Conservation (phyloP, 2,329 filamentous ascomycete genomes). For the Penicillium sp. region DNA sequence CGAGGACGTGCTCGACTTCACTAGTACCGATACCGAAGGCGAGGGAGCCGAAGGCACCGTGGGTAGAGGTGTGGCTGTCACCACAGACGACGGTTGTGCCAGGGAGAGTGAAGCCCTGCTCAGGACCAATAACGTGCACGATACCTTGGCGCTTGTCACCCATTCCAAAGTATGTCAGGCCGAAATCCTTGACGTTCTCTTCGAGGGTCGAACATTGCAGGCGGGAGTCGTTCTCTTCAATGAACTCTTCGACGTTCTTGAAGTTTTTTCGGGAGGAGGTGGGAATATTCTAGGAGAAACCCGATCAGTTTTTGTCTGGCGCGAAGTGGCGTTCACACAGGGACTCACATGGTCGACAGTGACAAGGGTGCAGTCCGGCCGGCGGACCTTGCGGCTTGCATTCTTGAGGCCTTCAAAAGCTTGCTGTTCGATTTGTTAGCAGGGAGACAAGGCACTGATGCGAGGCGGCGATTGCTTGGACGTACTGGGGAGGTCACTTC, state of each 20-base stretch:
- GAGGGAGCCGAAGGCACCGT: constrained; percentile 92
- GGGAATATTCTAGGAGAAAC: constrained; percentile 75
- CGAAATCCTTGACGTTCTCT: constrained; percentile 96
- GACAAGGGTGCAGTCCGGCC: constrained; percentile 94
- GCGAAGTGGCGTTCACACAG: not conserved
- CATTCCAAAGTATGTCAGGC: constrained; percentile 95
- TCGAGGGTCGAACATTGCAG: constrained; percentile 95
- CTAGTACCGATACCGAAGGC: constrained; percentile 98
- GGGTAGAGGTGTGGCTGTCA: constrained; percentile 97
- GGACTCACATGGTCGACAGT: constrained; percentile 92
- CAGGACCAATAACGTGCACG: constrained; percentile 96
- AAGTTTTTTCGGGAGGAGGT: constrained; percentile 88
- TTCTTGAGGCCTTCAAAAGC: constrained; percentile 95
- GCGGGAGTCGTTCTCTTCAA: constrained; percentile 91
- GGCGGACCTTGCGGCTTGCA: constrained; percentile 82
- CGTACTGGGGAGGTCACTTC: constrained; percentile 95
- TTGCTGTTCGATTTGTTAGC: constrained; percentile 63
- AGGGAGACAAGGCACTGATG: constrained; percentile 9
- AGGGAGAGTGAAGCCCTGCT: constrained; percentile 97
- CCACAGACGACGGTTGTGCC: constrained; percentile 97
- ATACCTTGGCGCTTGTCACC: constrained; percentile 97
- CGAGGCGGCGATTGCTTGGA: constrained; percentile 25
- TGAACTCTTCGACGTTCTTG: constrained; percentile 92
- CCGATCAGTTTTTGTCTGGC: constrained; percentile 19
- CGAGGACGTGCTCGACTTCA: constrained; percentile 97